Evolutionary conservation across 345 rosid species (phyloP).

Genomic region (Iberis pinnata): DNA sequence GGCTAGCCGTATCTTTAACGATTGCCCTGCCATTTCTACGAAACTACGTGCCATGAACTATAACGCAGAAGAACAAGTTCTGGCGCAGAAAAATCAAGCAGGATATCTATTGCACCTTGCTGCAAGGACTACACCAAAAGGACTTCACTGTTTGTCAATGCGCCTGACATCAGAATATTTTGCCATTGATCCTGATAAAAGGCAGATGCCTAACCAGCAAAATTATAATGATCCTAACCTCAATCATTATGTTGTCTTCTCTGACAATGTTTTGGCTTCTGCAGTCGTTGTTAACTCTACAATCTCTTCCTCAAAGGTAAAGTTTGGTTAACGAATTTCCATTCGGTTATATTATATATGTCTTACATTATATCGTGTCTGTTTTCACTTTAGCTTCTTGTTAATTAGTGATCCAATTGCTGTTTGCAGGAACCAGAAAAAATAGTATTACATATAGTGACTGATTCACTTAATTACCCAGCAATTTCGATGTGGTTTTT

Average conservation of each 20-base stretch:
- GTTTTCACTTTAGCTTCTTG: slow-evolving; percentile 7
- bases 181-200: slow-evolving; percentile 53
- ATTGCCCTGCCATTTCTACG: slow-evolving; percentile 58
- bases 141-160: slow-evolving; percentile 89
- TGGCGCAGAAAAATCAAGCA: slow-evolving; percentile 56
- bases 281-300: slow-evolving; percentile 85
- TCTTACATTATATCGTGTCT: slow-evolving; percentile 2
- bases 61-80: slow-evolving; percentile 71
- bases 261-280: slow-evolving; percentile 81
- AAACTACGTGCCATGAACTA: slow-evolving; percentile 73
- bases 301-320: slow-evolving; percentile 61
- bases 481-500: slow-evolving; percentile 90
- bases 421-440: slow-evolving; percentile 57
- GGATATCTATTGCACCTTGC: slow-evolving; percentile 72
- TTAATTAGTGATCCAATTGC: slow-evolving; percentile 12
- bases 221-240: slow-evolving; percentile 44
- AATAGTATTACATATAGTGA: slow-evolving; percentile 75
- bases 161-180: slow-evolving; percentile 74
- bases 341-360: background rate
- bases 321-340: background rate
- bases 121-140: slow-evolving; percentile 83
- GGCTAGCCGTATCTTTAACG: slow-evolving; percentile 47
- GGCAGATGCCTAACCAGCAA: slow-evolving; percentile 59
- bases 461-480: slow-evolving; percentile 76
- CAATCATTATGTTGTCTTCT: slow-evolving; percentile 72